Conservation (phyloP, 1,139 yeast species). For the Pichia sp. region DNA sequence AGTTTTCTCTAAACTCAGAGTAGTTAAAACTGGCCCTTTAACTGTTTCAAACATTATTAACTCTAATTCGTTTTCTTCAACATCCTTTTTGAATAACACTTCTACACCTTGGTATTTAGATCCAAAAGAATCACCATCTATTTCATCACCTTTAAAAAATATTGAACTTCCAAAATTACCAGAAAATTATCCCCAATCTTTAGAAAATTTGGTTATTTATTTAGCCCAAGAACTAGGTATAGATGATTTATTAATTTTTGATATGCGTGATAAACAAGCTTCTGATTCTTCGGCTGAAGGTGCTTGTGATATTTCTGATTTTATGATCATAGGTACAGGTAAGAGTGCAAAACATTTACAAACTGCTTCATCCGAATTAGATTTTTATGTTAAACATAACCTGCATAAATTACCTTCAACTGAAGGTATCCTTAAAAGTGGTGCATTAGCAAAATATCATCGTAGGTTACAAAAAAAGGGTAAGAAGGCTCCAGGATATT, state of each 20-base stretch:
- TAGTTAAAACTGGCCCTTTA: too few species aligned
- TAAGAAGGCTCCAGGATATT: constrained; percentile 46
- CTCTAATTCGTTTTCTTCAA: not conserved
- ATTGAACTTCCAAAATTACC: constrained; percentile 50
- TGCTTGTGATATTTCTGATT: constrained; percentile 39
- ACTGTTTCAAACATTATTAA: not conserved
- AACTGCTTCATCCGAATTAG: constrained; percentile 60
- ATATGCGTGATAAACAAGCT: constrained; percentile 36
- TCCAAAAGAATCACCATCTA: constrained; percentile 40
- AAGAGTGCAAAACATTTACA: constrained; percentile 70
- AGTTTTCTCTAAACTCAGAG: not conserved
- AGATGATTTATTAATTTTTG: constrained; percentile 54
- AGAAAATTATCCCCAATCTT: constrained; percentile 43
- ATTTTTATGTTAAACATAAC: constrained; percentile 40
- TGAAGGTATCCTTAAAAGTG: constrained; percentile 68
- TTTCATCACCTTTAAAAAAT: constrained; percentile 31
- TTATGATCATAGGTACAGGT: constrained; percentile 68
- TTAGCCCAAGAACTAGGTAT: constrained; percentile 61
- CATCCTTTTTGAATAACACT: not conserved
- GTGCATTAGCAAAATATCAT: constrained; percentile 51
- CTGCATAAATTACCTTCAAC: constrained; percentile 41
- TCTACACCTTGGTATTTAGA: constrained; percentile 57
- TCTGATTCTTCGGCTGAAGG: constrained; percentile 37
- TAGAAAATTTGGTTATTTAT: constrained; percentile 41
- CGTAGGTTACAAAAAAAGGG: constrained; percentile 56